Evolutionary conservation across 148 eudicot genomes (phyloP).

Genomic region (Rhododendron kiyosumense): DNA sequence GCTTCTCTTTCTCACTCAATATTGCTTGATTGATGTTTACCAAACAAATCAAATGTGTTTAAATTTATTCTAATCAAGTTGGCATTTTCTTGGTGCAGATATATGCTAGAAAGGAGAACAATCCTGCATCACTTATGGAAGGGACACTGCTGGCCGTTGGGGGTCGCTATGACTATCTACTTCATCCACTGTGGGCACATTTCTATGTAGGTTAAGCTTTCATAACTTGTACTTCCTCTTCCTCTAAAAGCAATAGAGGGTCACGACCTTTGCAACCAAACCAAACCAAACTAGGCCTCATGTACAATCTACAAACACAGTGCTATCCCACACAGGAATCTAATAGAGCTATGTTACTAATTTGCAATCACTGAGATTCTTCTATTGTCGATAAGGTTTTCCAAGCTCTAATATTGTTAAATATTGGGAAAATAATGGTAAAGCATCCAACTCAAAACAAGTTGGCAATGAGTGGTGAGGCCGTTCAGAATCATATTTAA

Average conservation of each 20-base stretch:
- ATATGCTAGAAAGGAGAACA: conserved; percentile 63
- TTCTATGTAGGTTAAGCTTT: conserved; percentile 48
- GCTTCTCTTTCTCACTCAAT: not conserved
- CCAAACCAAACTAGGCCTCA: not conserved
- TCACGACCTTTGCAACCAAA: not conserved
- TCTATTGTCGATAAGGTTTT: not conserved
- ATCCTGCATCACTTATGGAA: conserved; percentile 57
- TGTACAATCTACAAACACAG: not conserved
- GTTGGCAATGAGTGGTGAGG: not conserved
- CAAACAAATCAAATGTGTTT: not conserved
- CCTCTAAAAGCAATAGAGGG: not conserved
- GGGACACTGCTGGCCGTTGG: conserved; percentile 87
- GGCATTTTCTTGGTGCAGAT: conserved; percentile 39
- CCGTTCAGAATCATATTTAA: not conserved
- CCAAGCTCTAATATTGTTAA: not conserved
- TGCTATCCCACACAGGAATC: not conserved
- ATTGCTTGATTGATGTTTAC: not conserved
- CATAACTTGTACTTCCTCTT: not conserved
- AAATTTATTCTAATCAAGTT: conserved; percentile 1
- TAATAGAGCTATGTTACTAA: not conserved
- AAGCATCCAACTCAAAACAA: not conserved
- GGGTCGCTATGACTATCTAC: conserved; percentile 82
- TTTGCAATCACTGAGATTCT: not conserved
- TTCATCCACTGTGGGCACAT: conserved; percentile 50
- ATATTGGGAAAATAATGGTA: not conserved